Conservation (phyloP, 345 rosid genomes). For the Dimocarpus longan region DNA sequence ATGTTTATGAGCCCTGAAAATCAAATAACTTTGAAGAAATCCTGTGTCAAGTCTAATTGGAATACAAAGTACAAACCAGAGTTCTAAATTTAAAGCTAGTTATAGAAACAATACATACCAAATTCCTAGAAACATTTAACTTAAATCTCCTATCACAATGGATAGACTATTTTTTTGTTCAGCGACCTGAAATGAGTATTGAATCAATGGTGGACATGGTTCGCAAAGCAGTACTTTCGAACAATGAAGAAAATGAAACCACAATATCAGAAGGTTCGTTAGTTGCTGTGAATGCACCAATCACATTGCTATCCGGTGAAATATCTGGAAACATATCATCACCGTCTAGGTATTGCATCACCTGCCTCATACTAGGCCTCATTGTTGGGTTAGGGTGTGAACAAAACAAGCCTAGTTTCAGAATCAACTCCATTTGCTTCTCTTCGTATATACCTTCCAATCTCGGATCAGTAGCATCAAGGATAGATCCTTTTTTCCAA, state of each 20-base stretch:
- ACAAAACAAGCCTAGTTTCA: slow-evolving; percentile 42
- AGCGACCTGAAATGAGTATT: slow-evolving; percentile 19
- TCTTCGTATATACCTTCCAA: slow-evolving; percentile 23
- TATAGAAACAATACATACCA: not conserved
- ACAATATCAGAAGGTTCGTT: not conserved
- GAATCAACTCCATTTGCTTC: slow-evolving; percentile 36
- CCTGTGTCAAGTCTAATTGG: too few relatives aligned
- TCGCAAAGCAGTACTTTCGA: not conserved
- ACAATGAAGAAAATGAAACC: not conserved
- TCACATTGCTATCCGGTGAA: not conserved
- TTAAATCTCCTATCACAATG: too few relatives aligned
- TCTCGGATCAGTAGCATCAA: slow-evolving; percentile 23
- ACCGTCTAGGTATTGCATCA: slow-evolving; percentile 41
- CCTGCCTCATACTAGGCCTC: slow-evolving; percentile 26
- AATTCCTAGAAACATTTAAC: too few relatives aligned
- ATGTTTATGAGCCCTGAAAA: too few relatives aligned
- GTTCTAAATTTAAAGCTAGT: too few relatives aligned
- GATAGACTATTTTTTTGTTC: not conserved
- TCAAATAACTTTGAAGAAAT: not conserved
- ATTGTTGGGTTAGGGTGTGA: slow-evolving; percentile 22
- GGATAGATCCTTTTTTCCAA: slow-evolving; percentile 25
- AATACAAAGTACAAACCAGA: too few relatives aligned
- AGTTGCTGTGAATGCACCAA: slow-evolving; percentile 1
- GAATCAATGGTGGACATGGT: slow-evolving; percentile 30
- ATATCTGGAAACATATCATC: slow-evolving; percentile 22